Base-by-base conservation (phyloP, 148 eudicot species). In the Spergularia bocconei region DNA sequence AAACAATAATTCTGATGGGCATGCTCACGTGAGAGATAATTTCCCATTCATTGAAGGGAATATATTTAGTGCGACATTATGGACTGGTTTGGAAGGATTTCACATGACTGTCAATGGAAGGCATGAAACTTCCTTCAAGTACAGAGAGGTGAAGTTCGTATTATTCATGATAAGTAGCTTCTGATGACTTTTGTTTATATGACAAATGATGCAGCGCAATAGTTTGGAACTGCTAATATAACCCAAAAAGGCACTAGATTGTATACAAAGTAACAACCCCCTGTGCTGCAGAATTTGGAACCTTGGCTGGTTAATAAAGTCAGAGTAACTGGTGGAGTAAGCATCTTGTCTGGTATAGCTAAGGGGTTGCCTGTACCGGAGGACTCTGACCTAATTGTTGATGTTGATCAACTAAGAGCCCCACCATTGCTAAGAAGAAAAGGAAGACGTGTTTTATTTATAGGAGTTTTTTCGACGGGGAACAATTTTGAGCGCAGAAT, bases 51-150 rank as follows among this genome's bases (percentile, higher is more conserved):
- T 67, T 63, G 93, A 90, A 74, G 92, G 93, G 21, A 86, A 81
- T 80, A 89, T 88, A 63, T 95, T 95, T 76, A 83, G 89, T 75
- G 96, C 93, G 13, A 88, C 98, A 60, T 25, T 95, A 50, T 85
- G 98, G 93, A 88, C 78, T 79, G 98, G 98, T 52, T 76, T 66
- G 69, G 97, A 92, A 85, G 98, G 97, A 77, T 90, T 92, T 75
- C 96, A 95, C 81, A 87, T 91, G 92, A 88, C 93, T 77, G 92
- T 95, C 63, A 89, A 92, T 82, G 98, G 98, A 84, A 92, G 95
- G 84, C 98, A 92, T 74, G 91, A 87, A 73, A 90, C 98, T 41
- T 92, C 98, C 79, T 95, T 92, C 77, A 84, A 85, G 57, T 92
- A 92, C 74, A 81, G 86, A 83, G 87, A 92, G 91, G 98, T 91